Evolutionary conservation across 108 stramenopile species (phyloP), one percentile per base, ranked within the genome.

Genomic region (Cafeteria roenbergensis): DNA sequence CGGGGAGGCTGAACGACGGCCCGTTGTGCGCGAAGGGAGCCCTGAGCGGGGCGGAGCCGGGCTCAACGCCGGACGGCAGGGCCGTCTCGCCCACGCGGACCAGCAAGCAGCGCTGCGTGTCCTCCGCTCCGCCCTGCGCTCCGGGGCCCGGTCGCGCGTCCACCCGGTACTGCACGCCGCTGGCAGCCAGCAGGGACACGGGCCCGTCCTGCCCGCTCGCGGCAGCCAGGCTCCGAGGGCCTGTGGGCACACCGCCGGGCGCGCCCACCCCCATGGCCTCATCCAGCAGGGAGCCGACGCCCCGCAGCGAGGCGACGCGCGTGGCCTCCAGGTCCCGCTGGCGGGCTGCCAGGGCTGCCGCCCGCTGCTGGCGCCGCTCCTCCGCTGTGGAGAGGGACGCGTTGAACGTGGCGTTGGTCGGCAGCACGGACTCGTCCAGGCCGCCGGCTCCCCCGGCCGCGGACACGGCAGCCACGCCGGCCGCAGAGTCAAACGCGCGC

Each of bases 121-220:
- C 59, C 30, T 73, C 76, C 20, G 66, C 67, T 17, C 76, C 79
- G 6, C 79, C 82, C 32, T 4, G n/a, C n/a, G n/a, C n/a, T n/a
- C n/a, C n/a, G n/a, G n/a, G n/a, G n/a, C n/a, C n/a, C n/a, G n/a
- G 32, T 12, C 27, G 67, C 1, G 28, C 56, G 42, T 83, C 82
- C 2, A 80, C 21, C 29, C 55, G 25, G 31, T 78, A 56, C 24
- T 25, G 57, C 0, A 66, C 34, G 33, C 74, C 75, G 51, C 69
- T 48, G n/a, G 37, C 29, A 48, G 76, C 30, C 31, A 63, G 38
- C 1, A 67, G 36, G 36, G 65, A 59, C 2, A 75, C 53, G 34
- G 71, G 66, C 35, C 78, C 81, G 33, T 21, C 20, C n/a, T n/a
- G n/a, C n/a, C n/a, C n/a, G n/a, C n/a, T n/a, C n/a, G n/a, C n/a